Base-by-base conservation (phyloP, 805 yeast genomes). In the Myxozyma nipponensis region DNA sequence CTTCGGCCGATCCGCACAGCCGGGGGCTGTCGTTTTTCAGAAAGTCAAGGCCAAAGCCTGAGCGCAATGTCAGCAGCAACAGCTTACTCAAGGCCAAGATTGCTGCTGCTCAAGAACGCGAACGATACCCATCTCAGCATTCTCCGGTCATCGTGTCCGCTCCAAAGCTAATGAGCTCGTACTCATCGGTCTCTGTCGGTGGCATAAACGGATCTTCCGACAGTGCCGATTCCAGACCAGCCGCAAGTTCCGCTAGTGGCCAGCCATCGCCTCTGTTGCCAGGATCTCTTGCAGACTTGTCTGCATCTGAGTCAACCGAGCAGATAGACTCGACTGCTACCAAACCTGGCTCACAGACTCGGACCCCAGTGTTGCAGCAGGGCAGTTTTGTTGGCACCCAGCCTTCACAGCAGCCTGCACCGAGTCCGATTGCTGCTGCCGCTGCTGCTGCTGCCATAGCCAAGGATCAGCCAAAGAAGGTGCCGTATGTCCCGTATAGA, bases 401-500 rank as follows among this genome's bases (percentile, higher is more conserved):
- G 13, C 32, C 32, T 9, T 13, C 13, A 7, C 32, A 7, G 13
- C 32, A 28, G 32, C 15, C 35, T 6, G 35, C 34, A 7, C 34
- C 44, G 5, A 7, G 32, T 25, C 4, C 44, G 7, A 5, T 24
- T 6, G 44, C 44, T n/a, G 21, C 44, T n/a, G 32, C 44, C 4
- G 34, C 44, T 5, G 23, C 7, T 6, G 44, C 44, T n/a, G 34
- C 44, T 6, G 4, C 44, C 7, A 26, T 23, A 28, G 13, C 32
- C 13, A 28, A 28, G 13, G 32, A 28, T 7, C 32, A 28, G 13
- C 32, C 32, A 28, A 28, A 28, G 13, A 7, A 13, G 13, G 32
- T 13, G 18, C 46, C 42, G 3, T 43, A 52, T 4, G 39, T 43
- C 4, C 57, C 57, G 13, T 53, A 53, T 23, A 28, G 19, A 9